Percentiles rank a stretch among this genome's conserved stretches.
phyloP scores from a whole-genome alignment of 495 filamentous ascomycete genomes.

The Aspergillus nidulans region DNA sequence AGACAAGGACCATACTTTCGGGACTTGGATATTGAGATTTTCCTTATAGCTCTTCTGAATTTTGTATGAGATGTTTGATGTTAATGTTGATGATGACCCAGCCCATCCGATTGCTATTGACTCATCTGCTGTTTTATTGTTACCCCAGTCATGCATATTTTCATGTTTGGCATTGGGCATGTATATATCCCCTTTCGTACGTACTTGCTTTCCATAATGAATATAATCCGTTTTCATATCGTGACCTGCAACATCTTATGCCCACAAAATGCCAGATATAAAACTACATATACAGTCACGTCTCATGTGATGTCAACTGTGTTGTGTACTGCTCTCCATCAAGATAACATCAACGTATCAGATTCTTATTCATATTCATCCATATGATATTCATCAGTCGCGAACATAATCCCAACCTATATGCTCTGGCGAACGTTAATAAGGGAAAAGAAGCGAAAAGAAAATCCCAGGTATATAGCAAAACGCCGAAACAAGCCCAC shows the following conservation, averaged over 20 bases:
- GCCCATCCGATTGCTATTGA: background rate
- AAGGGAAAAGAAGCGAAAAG: background rate
- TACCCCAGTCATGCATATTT: background rate
- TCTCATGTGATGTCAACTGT: background rate
- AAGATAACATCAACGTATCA: background rate
- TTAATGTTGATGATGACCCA: background rate
- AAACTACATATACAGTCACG: background rate
- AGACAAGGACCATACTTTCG: constrained; percentile 16
- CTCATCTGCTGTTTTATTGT: background rate
- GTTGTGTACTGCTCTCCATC: background rate
- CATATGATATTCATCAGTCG: background rate
- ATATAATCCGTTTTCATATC: too few relatives aligned
- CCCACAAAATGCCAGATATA: background rate
- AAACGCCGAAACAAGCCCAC: constrained; percentile 1
- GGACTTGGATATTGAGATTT: constrained; percentile 18
- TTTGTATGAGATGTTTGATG: background rate
- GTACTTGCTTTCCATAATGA: constrained; percentile 3
- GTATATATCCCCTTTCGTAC: constrained; percentile 6
- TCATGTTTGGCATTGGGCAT: background rate
- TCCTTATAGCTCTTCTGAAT: background rate
- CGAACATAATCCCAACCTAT: background rate
- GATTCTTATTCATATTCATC: background rate
- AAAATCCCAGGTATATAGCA: constrained; percentile 14
- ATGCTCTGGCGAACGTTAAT: background rate
- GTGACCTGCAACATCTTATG: background rate